Evolutionary conservation across 495 filamentous ascomycete species (phyloP), one percentile per base, ranked within the genome.

Genomic region (Daldinia grandis): DNA sequence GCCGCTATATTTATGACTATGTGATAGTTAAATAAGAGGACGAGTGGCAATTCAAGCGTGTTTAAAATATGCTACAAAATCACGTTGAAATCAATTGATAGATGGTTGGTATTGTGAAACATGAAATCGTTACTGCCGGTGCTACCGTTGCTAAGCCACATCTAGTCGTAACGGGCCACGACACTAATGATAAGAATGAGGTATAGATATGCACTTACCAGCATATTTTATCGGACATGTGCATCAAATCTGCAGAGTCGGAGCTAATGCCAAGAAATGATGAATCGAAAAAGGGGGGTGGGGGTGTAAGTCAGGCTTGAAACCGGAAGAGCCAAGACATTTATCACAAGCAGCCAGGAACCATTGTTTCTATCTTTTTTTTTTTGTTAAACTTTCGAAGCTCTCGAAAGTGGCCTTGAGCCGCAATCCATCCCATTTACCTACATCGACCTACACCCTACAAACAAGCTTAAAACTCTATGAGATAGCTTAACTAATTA

Each of bases 241-340:
- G 21, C 38, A 51, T 53, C 58, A 49, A 72, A 58, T n/a, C 69
- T 58, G 28, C 54, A 28, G 35, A 14, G 54, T 50, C 63, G 63
- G 63, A 64, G 69, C 51, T 61, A 31, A 10, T n/a, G 68, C 53
- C 63, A 72, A 67, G 69, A 59, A 54, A 24, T 53, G 12, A 56
- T 24, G 4, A 58, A 33, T 69, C 53, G 30, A 28, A 54, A 61
- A 61, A 47, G 61, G 60, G 66, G 66, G 63, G 66, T 31, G 54
- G 55, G 66, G 66, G 66, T 53, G 9, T 53, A 59, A 24, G 17
- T 17, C 8, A 64, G 25, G 35, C 31, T 55, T 49, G 37, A 62
- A 64, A 64, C 35, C 58, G 42, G 33, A 60, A 66, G 25, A 62
- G 69, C 69, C 69, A 72, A 72, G 69, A 68, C 69, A 54, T 64